Percentiles rank a stretch among this genome's conserved stretches.
These are phyloP conservation scores for Mycena citricolor DNA, from an alignment of 1,284 basidiomycete genomes.

Conservation along the genomic window DNA sequence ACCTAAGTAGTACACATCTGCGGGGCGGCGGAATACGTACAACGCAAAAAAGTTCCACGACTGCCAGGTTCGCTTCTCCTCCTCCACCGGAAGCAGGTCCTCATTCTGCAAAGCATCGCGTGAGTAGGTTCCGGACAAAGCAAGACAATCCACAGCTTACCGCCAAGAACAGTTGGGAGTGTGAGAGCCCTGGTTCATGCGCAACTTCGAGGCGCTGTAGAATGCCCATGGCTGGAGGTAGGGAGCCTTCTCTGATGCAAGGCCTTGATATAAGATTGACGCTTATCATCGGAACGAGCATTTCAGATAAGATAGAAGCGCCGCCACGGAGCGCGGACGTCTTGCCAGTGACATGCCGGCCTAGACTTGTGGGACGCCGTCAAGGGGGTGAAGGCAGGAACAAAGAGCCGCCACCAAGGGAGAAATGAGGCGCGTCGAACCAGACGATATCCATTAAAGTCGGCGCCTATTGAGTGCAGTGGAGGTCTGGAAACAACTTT, in stretches of 20 bases:
- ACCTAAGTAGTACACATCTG: not conserved
- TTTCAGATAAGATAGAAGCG: too few relatives aligned
- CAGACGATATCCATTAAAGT: too few relatives aligned
- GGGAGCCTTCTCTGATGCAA: not conserved
- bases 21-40: slow-evolving; percentile 37
- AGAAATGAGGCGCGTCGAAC: too few relatives aligned
- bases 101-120: slow-evolving; percentile 47
- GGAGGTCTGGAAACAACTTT: too few relatives aligned
- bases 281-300: too few relatives aligned
- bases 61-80: slow-evolving; percentile 59
- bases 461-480: too few relatives aligned
- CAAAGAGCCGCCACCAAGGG: not conserved
- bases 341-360: too few relatives aligned
- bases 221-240: slow-evolving; percentile 20
- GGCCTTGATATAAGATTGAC: not conserved
- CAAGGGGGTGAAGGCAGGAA: slow-evolving; percentile 9
- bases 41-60: slow-evolving; percentile 64
- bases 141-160: slow-evolving; percentile 33
- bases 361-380: too few relatives aligned
- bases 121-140: slow-evolving; percentile 3
- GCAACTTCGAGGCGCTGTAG: slow-evolving; percentile 45
- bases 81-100: slow-evolving; percentile 60
- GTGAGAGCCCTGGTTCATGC: slow-evolving; percentile 48
- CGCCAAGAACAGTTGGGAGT: slow-evolving; percentile 53
- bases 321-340: too few relatives aligned